Percentiles rank a stretch among this genome's conserved stretches.
phyloP scores from a whole-genome alignment of 139 green algal species.

The Chlorella sp. region DNA sequence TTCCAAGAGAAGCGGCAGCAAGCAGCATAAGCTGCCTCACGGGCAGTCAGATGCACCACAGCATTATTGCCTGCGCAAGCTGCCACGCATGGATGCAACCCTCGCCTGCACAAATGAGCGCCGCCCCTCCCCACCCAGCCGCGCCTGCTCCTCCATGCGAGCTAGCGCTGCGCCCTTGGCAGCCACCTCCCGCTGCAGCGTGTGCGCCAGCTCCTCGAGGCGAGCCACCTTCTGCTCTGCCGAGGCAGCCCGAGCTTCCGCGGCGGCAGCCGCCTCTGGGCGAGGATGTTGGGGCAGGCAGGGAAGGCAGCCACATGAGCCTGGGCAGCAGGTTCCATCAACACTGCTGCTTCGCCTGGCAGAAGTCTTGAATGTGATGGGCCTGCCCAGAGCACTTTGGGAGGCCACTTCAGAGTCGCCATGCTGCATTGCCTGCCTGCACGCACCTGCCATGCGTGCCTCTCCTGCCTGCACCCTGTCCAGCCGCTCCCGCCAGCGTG shows the following conservation, averaged over 20 bases:
- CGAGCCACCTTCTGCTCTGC: slow-evolving; percentile 2
- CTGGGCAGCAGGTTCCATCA: not conserved
- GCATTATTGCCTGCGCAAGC: no score
- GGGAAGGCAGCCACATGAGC: no score
- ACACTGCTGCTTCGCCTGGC: no score
- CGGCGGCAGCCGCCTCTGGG: not conserved
- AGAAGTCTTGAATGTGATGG: no score
- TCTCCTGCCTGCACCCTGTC: no score
- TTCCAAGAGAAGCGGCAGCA: no score
- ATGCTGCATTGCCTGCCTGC: not conserved
- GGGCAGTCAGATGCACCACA: no score
- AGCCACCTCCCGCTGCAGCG: slow-evolving; percentile 35
- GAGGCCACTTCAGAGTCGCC: no score
- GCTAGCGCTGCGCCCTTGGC: slow-evolving; percentile 5
- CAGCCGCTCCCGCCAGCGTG: not conserved
- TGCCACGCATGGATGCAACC: no score
- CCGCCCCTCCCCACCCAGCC: no score
- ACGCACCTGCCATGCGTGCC: not conserved
- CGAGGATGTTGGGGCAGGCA: not conserved
- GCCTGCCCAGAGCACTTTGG: no score
- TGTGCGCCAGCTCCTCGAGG: slow-evolving; percentile 22
- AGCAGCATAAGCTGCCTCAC: no score
- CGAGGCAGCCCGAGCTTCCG: not conserved
- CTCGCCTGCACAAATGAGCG: not conserved
- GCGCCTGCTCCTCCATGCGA: slow-evolving; percentile 35